Evolutionary conservation across 768 basidiomycete genomes (phyloP), one percentile per base, ranked within the genome.

Genomic region (Mrakia hoshinonis): DNA sequence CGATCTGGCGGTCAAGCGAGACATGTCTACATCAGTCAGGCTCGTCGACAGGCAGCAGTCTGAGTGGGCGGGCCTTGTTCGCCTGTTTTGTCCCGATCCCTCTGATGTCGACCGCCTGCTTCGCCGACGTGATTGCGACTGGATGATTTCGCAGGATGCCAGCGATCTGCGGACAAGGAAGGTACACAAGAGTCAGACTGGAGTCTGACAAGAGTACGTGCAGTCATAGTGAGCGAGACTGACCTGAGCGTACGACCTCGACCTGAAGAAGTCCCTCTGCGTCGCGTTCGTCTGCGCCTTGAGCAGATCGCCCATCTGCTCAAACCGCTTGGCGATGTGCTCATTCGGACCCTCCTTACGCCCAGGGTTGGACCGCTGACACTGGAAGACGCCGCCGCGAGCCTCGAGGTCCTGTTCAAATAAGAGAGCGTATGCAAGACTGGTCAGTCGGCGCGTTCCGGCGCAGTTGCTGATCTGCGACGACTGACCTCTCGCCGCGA

Each of bases 71-170:
- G 26, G 83, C 91, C 83, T 92, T 92, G 34, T 81, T 76, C 4
- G 89, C 89, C 0, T 90, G 91, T 79, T 88, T 91, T 39, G 85
- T 82, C 0, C 88, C 91, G 22, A 91, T 83, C 3, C 87, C 87
- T 6, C 76, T 79, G 52, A 92, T 83, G 6, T 80, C 77, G 5
- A 81, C 80, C 7, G 90, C 90, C 76, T 91, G 85, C 22, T 81
- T 82, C 52, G 81, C 81, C 0, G 85, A 83, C 60, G 78, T 81
- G 75, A 92, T 88, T 7, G 85, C 85, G 68, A 80, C 83, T 0
- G 85, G 85, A 75, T 87, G 81, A 51, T 80, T 82, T 38, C 83
- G 82, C 24, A 91, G 73, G 0, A 84, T 83, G 0, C 84, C 82
- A 38, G 90, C 64, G 31, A 51, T 22, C 48, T 61, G 1, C 15